Evolutionary conservation across 148 eudicot genomes (phyloP).

Genomic region (Rhododendron simsii): DNA sequence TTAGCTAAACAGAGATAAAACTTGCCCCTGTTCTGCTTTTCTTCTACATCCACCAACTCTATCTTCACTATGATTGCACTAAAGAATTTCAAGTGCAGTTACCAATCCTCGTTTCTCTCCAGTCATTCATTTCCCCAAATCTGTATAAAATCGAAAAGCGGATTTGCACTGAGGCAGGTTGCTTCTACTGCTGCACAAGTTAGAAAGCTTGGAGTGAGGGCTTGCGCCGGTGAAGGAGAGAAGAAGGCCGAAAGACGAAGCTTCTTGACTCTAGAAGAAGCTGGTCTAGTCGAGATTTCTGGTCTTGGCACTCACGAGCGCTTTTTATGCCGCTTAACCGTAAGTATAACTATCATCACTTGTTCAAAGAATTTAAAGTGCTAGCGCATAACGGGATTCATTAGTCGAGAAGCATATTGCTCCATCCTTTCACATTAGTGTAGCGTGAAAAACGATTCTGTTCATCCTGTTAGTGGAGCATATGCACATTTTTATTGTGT

Average conservation of each 20-base stretch:
- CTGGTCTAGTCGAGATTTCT: conserved; percentile 83
- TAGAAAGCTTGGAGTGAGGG: conserved; percentile 27
- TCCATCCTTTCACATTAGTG: neutral
- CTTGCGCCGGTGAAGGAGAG: conserved; percentile 18
- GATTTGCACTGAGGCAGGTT: conserved; percentile 4
- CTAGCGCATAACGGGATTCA: neutral
- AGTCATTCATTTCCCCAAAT: neutral
- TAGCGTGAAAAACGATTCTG: neutral
- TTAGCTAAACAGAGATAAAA: conserved; percentile 4
- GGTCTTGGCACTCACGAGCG: conserved; percentile 79
- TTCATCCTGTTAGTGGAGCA: neutral
- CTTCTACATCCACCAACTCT: neutral
- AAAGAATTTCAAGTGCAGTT: conserved; percentile 4
- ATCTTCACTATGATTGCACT: conserved; percentile 18
- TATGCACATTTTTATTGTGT: neutral
- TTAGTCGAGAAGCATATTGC: neutral
- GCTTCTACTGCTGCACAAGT: neutral
- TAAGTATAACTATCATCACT: conserved; percentile 8
- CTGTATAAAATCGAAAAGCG: neutral
- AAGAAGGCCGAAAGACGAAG: conserved; percentile 29
- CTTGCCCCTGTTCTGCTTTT: neutral
- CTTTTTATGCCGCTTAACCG: conserved; percentile 83
- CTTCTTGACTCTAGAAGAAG: conserved; percentile 80
- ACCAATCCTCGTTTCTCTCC: conserved; percentile 6
- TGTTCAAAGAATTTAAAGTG: neutral